Evolutionary conservation across 331 rosid species (phyloP), one percentile per base, ranked within the genome.

Genomic region (Malus hybrid): DNA sequence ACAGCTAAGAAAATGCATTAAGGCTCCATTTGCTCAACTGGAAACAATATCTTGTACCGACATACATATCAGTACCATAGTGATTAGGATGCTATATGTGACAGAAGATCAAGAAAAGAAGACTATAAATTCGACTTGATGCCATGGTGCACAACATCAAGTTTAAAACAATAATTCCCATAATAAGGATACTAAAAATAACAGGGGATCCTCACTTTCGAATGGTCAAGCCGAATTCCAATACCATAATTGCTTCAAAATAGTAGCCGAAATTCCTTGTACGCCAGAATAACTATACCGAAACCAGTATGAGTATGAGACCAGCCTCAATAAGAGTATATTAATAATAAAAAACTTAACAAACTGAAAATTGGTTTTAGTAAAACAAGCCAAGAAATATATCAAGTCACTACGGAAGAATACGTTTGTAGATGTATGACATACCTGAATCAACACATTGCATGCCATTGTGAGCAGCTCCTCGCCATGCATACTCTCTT

Each of bases 151-250:
- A 15, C 50, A 6, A 44, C 14, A 68, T 36, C 4, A 14, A 42
- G 34, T 15, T 22, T 2, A 42, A 60, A 60, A 20, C 12, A 77
- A 32, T 10, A 68, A 13, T 34, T 33, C 36, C 34, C 20, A 34
- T 60, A 74, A 71, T 24, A 80, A 24, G 27, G 20, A 33, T 48
- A 78, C 66, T 34, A 32, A 69, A 19, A 61, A 73, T 22, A 57
- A 71, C 44, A 44, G 5, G 39, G 77, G 71, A 57, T 74, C 50
- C 90, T 80, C 65, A 92, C 99, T 95, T 92, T 79, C 91, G 85
- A 48, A 95, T 82, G 28, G 89, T 84, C 91, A 90, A 85, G 78
- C 98, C 98, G 16, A 90, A 90, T 84, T 95, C 99, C 96, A 95
- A 83, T 46, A 95, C 87, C 97, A 89, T 83, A 70, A 92, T 83